Evolutionary conservation across 1,139 yeast species (phyloP), one percentile per base, ranked within the genome.

Genomic region (Zygoascus hellenicus): DNA sequence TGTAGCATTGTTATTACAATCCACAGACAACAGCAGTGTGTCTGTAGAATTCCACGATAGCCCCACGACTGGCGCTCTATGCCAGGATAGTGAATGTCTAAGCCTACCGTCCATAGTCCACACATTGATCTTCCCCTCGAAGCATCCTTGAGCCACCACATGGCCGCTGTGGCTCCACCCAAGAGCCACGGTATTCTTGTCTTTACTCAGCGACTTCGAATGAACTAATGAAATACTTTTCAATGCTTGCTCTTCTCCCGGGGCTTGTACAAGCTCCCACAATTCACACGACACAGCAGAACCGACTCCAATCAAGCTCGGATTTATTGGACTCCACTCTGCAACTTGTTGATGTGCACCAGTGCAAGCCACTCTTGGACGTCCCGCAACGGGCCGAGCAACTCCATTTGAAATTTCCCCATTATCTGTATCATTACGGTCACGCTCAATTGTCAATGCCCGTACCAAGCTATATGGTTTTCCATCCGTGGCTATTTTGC

Each of bases 71-170:
- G 86, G 80, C 3, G 78, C 67, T 44, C 72, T 69, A 55, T 81
- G 86, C 38, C 75, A 63, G 22, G 74, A 68, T 51, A 80, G 74
- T 1, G 83, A 77, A 54, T 81, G 83, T 51, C 78, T 71, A 43
- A 87, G 69, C 31, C 58, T 57, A 7, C 68, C 67, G 9, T 56
- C 60, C 2, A 52, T 44, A 3, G 64, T 59, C 68, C 69, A 65
- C 28, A 66, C 43, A 14, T 60, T 48, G 33, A 65, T 45, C 34
- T 58, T 58, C 6, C 70, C 70, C 41, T 62, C 64, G 46, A 58
- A 59, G 5, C 63, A 45, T 13, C 65, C 69, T 1, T 62, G 60
- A 2, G 63, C 67, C n/a, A 64, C 45, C 26, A 55, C 41, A 9
- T 54, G 49, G 2, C 67, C 68, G 15, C 52, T 44, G 3, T 57